A percentile compares a stretch with the other conserved stretches of the same genome.
phyloP scores from a whole-genome alignment of 2,329 filamentous ascomycete species.

The Talaromyces sp. region DNA sequence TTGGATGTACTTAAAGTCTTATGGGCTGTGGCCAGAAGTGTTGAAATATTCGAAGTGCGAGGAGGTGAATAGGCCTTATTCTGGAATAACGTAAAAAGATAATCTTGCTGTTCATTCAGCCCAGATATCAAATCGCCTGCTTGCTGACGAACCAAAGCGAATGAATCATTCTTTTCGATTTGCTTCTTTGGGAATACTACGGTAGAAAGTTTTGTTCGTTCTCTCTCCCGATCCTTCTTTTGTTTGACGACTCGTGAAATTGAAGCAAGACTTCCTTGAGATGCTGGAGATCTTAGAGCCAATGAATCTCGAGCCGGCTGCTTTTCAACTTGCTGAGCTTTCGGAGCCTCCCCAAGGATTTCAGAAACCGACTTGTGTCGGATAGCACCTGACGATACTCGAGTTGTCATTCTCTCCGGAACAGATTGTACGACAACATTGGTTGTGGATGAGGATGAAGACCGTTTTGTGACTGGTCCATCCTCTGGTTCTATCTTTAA shows the following conservation, averaged over 20 bases:
- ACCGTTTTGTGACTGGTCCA: slow-evolving; percentile 25
- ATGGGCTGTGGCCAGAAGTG: slow-evolving; percentile 74
- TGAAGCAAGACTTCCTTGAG: slow-evolving; percentile 29
- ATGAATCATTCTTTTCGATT: slow-evolving; percentile 45
- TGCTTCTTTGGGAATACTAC: slow-evolving; percentile 74
- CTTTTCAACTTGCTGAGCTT: slow-evolving; percentile 35
- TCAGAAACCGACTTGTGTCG: slow-evolving; percentile 70
- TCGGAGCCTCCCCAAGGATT: slow-evolving; percentile 61
- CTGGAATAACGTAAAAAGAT: slow-evolving; percentile 62
- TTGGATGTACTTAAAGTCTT: slow-evolving; percentile 88
- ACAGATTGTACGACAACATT: slow-evolving; percentile 32
- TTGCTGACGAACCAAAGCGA: slow-evolving; percentile 41
- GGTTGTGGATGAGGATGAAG: slow-evolving; percentile 15
- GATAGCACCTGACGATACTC: slow-evolving; percentile 67
- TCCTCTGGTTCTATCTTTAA: slow-evolving; percentile 10
- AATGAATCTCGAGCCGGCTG: slow-evolving; percentile 23
- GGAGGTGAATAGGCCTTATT: slow-evolving; percentile 56
- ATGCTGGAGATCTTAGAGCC: slow-evolving; percentile 20
- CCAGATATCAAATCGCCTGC: slow-evolving; percentile 46
- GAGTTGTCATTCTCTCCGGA: slow-evolving; percentile 61
- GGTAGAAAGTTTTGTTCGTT: slow-evolving; percentile 62
- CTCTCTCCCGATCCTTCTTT: slow-evolving; percentile 56
- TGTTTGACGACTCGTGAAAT: slow-evolving; percentile 44
- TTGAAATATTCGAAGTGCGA: slow-evolving; percentile 55
- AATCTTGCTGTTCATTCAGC: slow-evolving; percentile 52